Evolutionary conservation across 2,329 filamentous ascomycete genomes (phyloP).

Genomic region (Penicillium verrucosum): DNA sequence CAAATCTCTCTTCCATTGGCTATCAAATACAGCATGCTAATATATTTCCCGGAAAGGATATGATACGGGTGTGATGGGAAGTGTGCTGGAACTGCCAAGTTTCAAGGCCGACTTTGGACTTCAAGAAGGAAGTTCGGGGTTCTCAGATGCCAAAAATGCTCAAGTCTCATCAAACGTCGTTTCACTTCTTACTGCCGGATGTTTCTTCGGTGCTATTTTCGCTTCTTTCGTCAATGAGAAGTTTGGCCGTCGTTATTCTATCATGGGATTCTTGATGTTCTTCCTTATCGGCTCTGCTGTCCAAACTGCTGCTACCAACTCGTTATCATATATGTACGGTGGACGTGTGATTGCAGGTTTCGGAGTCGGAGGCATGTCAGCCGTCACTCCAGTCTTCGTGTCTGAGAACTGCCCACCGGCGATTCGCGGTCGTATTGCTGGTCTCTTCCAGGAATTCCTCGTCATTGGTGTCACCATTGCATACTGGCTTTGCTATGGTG

Average conservation of each 20-base stretch:
- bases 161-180: neutral
- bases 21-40: neutral
- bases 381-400: neutral
- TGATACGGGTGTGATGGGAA: neutral
- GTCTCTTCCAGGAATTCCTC: slow-evolving; percentile 58
- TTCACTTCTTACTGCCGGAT: neutral
- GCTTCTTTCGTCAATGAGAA: neutral
- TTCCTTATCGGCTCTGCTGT: neutral
- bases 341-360: neutral
- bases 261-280: neutral
- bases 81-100: neutral
- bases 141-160: neutral
- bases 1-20: neutral
- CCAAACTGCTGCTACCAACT: neutral
- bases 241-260: neutral
- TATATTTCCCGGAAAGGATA: neutral
- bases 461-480: slow-evolving; percentile 41
- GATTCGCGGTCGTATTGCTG: slow-evolving; percentile 57
- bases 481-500: slow-evolving; percentile 53
- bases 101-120: neutral
- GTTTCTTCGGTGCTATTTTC: neutral
- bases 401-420: slow-evolving; percentile 41
- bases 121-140: neutral
- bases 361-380: neutral
- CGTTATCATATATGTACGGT: neutral